Conservation (phyloP, 768 basidiomycete genomes). For the Mycena maculata region DNA sequence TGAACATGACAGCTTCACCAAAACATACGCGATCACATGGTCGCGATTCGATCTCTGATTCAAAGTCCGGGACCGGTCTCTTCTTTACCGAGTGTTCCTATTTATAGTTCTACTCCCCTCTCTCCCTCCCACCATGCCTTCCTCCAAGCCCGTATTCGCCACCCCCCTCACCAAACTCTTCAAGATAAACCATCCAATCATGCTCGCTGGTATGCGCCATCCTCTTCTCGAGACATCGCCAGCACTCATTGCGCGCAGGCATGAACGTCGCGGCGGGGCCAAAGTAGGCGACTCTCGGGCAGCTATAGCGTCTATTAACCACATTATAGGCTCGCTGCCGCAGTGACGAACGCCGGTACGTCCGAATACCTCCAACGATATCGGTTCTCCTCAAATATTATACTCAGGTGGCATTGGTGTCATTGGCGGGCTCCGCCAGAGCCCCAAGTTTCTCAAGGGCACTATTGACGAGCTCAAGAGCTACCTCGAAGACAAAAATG, state of each 20-base stretch:
- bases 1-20: too few relatives aligned
- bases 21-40: too few relatives aligned
- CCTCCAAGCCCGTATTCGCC: constrained; percentile 72
- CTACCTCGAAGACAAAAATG: constrained; percentile 77
- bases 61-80: too few relatives aligned
- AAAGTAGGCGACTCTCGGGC: constrained; percentile 41
- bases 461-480: constrained; percentile 80
- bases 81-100: too few relatives aligned
- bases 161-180: constrained; percentile 84
- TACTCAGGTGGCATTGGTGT: constrained; percentile 79
- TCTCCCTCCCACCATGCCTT: constrained; percentile 62
- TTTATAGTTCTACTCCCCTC: too few relatives aligned
- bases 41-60: too few relatives aligned
- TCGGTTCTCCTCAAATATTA: background rate
- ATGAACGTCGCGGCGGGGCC: constrained; percentile 93
- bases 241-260: constrained; percentile 38
- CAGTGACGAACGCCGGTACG: constrained; percentile 89
- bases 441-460: constrained; percentile 74
- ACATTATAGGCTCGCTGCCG: constrained; percentile 67
- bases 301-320: background rate
- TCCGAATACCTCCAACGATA: background rate
- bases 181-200: constrained; percentile 83
- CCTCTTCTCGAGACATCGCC: too few relatives aligned
- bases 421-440: constrained; percentile 85
- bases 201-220: constrained; percentile 69